Base-by-base conservation (phyloP, 495 filamentous ascomycete species). In the Penicillium pancosmium region DNA sequence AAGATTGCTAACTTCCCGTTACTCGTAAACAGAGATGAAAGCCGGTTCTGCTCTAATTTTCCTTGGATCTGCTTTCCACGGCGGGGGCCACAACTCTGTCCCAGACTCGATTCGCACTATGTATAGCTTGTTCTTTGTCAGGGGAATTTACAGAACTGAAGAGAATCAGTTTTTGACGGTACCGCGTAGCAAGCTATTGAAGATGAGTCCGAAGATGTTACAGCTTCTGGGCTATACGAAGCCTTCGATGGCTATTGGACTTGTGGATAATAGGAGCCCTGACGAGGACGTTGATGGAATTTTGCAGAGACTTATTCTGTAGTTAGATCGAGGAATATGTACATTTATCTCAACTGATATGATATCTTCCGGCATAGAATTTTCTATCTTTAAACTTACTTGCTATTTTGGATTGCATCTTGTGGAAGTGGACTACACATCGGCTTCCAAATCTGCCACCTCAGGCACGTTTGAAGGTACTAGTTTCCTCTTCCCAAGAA, bases 91-190 rank as follows among this genome's bases (percentile, higher is more conserved):
- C 10, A 48, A 48, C 21, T 48, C 46, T 6, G 46, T 48, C 15
- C 46, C 46, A 5, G 46, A 13, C 15, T 48, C 46, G 4, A 15
- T 48, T 48, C 46, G 46, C 23, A 48, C 46, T 7, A 48, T 48
- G 46, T 48, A 48, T 48, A 48, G 46, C 21, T 10, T 48, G 11
- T 48, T 48, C 46, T 48, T 48, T 27, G 19, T 23, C 19, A 5
- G 46, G 11, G 46, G 46, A 5, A 27, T 48, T n/a, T 48, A 48
- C 15, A 23, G 46, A 27, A 48, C 46, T 27, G 46, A 48, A 27
- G 46, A 48, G 23, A 48, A 48, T 48, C 46, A 48, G 46, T 48
- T 48, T 31, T 31, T 48, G 46, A 48, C 46, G 8, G 46, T 48
- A 6, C 46, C 46, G 4, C 23, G 46, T 13, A 48, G 9, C 21